Evolutionary conservation across 495 filamentous ascomycete species (phyloP).

Genomic region (Diplogelasinospora grovesii): DNA sequence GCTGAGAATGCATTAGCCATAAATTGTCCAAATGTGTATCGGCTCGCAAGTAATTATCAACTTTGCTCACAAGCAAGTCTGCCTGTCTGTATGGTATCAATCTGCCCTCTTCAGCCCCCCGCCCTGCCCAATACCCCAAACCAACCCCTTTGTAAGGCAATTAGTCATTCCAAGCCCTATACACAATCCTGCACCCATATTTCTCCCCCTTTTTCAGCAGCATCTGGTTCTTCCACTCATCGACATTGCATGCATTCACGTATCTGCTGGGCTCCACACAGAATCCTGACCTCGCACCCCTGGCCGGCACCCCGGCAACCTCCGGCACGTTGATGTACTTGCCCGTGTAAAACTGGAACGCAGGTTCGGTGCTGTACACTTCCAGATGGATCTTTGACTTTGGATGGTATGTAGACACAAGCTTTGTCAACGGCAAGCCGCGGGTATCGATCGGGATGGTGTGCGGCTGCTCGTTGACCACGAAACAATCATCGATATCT

Average conservation of each 20-base stretch:
- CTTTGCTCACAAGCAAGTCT: too few species aligned
- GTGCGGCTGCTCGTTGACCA: conserved; percentile 57
- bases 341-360: conserved; percentile 95
- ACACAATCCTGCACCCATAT: conserved; percentile 73
- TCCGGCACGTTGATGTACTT: conserved; percentile 72
- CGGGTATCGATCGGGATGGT: conserved; percentile 73
- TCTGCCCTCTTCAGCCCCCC: neutral
- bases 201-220: conserved; percentile 70
- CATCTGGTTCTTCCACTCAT: conserved; percentile 71
- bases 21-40: too few species aligned
- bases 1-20: too few species aligned
- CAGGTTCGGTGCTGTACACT: conserved; percentile 81
- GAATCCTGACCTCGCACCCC: conserved; percentile 64
- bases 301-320: conserved; percentile 56
- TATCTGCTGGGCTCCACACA: conserved; percentile 88
- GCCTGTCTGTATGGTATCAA: too few species aligned
- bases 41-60: too few species aligned
- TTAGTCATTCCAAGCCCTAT: conserved; percentile 70
- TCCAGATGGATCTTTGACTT: conserved; percentile 70
- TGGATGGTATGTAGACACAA: conserved; percentile 64
- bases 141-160: too few species aligned
- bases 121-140: too few species aligned
- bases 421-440: conserved; percentile 49
- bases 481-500: conserved; percentile 85
- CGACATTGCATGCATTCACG: conserved; percentile 78